phyloP scores from a whole-genome alignment of 164 flowering plant genomes.

The Magnolia officinalis region DNA sequence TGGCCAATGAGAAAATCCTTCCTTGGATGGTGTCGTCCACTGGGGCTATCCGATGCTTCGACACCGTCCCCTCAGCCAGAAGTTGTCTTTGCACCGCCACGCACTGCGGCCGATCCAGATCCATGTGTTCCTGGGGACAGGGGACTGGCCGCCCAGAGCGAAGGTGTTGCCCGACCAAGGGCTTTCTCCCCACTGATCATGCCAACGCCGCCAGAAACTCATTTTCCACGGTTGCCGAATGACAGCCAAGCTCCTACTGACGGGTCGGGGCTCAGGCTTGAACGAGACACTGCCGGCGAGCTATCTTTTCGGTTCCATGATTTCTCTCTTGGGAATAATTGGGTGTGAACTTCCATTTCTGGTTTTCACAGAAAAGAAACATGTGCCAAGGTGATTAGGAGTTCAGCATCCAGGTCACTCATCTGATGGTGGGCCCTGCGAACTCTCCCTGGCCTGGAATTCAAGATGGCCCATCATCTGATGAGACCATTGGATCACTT shows the following conservation, averaged over 20 bases:
- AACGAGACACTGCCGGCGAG: constrained; percentile 68
- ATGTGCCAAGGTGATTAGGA: too few relatives aligned
- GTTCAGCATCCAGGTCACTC: too few relatives aligned
- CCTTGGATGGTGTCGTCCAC: constrained; percentile 93
- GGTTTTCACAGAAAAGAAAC: too few relatives aligned
- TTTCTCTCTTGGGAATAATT: constrained; percentile 46
- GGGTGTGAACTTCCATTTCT: constrained; percentile 35
- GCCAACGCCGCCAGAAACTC: constrained; percentile 28
- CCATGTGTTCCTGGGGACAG: constrained; percentile 69
- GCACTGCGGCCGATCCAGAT: constrained; percentile 63
- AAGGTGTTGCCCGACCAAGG: constrained; percentile 19
- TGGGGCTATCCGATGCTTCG: constrained; percentile 81
- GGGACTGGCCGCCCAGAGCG: constrained; percentile 20
- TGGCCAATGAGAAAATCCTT: constrained; percentile 77
- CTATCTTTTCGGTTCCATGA: constrained; percentile 59
- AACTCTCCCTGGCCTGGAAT: too few relatives aligned
- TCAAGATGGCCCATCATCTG: too few relatives aligned
- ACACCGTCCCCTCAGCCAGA: constrained; percentile 89
- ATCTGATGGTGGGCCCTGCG: too few relatives aligned
- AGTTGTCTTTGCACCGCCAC: constrained; percentile 87
- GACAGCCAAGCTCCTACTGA: constrained; percentile 7
- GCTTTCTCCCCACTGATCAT: constrained; percentile 21
- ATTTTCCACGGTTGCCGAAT: background rate
- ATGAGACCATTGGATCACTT: too few relatives aligned
- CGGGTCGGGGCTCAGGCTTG: constrained; percentile 21